Conservation (phyloP, 305 asterid genomes). For the Rubia peregrina region DNA sequence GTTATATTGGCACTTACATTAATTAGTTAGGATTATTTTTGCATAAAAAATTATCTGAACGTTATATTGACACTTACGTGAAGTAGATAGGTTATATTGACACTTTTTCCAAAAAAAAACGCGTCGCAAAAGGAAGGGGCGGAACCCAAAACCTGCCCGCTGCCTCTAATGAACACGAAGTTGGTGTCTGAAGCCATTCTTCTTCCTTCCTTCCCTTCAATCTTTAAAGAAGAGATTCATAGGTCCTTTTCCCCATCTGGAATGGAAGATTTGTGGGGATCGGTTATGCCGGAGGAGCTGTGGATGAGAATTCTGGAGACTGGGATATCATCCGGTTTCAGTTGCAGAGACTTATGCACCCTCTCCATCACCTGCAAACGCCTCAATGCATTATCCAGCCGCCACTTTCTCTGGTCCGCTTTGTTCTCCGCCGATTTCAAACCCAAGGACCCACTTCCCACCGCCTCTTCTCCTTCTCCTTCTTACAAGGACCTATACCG, state of each 20-base stretch:
- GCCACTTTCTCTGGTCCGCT: conserved; percentile 57
- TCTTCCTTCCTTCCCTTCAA: too few species aligned
- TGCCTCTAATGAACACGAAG: too few species aligned
- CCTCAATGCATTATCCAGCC: conserved; percentile 47
- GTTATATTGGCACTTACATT: too few species aligned
- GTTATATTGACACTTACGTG: too few species aligned
- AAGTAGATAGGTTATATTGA: too few species aligned
- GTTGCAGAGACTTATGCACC: conserved; percentile 50
- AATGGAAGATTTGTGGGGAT: conserved; percentile 17
- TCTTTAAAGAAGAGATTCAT: too few species aligned
- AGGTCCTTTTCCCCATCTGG: neutral
- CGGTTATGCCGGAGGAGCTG: conserved; percentile 69
- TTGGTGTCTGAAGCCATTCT: too few species aligned
- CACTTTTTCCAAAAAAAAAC: too few species aligned
- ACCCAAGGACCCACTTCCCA: conserved; percentile 8
- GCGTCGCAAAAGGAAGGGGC: too few species aligned
- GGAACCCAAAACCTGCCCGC: too few species aligned
- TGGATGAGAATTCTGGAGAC: conserved; percentile 66
- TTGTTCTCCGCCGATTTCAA: conserved; percentile 53
- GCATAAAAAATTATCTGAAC: too few species aligned
- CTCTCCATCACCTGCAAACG: conserved; percentile 62
- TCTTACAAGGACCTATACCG: conserved; percentile 46
- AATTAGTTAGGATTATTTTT: too few species aligned
- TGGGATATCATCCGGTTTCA: conserved; percentile 38
- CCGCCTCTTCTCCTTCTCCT: conserved; percentile 28